Percentiles rank a stretch among this genome's conserved stretches.
These are phyloP conservation scores for Arthrinium puccinioides DNA, from an alignment of 2,329 filamentous ascomycete species.

Conservation along the genomic window DNA sequence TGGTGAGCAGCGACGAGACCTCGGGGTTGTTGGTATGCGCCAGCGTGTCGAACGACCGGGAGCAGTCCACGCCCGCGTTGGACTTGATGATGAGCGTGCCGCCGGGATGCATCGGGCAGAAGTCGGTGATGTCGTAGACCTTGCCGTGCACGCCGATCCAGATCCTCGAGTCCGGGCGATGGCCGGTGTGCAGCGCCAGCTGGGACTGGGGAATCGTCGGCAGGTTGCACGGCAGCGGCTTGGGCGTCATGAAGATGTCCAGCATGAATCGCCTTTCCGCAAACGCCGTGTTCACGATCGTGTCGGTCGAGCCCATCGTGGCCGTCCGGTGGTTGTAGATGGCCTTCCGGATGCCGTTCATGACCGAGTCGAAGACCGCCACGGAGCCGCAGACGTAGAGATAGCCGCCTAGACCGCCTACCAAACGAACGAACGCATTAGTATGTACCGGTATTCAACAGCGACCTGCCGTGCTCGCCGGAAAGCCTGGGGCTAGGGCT, in stretches of 20 bases:
- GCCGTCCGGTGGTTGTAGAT: conserved; percentile 45
- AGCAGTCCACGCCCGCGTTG: conserved; percentile 47
- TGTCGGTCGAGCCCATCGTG: conserved; percentile 42
- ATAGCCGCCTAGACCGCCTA: conserved; percentile 39
- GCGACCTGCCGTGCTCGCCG: no score
- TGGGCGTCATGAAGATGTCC: conserved; percentile 50
- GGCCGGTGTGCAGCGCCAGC: conserved; percentile 42
- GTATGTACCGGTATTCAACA: no score
- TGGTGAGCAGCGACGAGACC: conserved; percentile 42
- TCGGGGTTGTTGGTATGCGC: conserved; percentile 49
- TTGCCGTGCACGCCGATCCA: conserved; percentile 47
- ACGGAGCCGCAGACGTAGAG: conserved; percentile 43
- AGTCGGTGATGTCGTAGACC: conserved; percentile 47
- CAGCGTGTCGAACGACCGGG: conserved; percentile 44
- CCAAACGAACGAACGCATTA: no score
- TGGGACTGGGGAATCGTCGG: conserved; percentile 42
- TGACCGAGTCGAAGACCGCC: conserved; percentile 44
- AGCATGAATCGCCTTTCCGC: conserved; percentile 49
- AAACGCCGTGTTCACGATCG: conserved; percentile 44
- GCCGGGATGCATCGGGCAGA: conserved; percentile 45
- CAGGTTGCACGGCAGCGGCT: conserved; percentile 40
- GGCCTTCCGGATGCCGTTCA: conserved; percentile 47
- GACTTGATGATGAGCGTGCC: conserved; percentile 46
- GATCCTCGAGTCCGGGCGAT: conserved; percentile 35
- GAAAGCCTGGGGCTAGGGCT: no score